These are phyloP conservation scores for Raphanus sativus DNA, from an alignment of 345 rosid genomes.

Conservation along the genomic window DNA sequence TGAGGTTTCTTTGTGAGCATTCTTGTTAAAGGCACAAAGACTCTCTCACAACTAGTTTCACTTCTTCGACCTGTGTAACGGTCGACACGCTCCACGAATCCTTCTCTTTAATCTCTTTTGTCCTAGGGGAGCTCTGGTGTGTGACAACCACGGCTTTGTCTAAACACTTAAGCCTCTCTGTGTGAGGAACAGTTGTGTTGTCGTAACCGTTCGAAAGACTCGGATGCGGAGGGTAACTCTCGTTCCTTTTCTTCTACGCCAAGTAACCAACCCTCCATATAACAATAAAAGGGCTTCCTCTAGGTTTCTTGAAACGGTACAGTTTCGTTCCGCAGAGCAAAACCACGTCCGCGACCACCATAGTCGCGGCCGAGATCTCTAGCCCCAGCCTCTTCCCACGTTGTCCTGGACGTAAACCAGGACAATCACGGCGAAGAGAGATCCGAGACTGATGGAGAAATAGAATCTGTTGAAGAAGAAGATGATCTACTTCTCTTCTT, in stretches of 20 bases:
- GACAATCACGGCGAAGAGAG: constrained; percentile 67
- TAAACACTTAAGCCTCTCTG: constrained; percentile 64
- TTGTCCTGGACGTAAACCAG: constrained; percentile 89
- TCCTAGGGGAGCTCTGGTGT: constrained; percentile 1
- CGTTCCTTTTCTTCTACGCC: constrained; percentile 73
- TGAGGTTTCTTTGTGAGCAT: constrained; percentile 53
- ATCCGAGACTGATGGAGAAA: constrained; percentile 71
- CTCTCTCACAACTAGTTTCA: constrained; percentile 67
- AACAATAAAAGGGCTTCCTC: constrained; percentile 82
- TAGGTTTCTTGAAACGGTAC: constrained; percentile 77
- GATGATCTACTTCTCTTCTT: constrained; percentile 73
- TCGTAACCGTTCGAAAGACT: constrained; percentile 57
- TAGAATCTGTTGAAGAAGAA: constrained; percentile 80
- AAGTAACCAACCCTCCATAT: constrained; percentile 71
- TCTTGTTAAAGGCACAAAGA: constrained; percentile 65
- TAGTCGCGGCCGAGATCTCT: constrained; percentile 84
- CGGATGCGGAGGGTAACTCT: constrained; percentile 56
- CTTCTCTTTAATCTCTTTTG: background rate
- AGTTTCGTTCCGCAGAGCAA: constrained; percentile 56
- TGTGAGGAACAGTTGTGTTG: constrained; percentile 57
- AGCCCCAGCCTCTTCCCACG: constrained; percentile 91
- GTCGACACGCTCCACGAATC: constrained; percentile 67
- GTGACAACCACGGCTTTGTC: constrained; percentile 76
- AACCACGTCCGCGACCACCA: constrained; percentile 61
- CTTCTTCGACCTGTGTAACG: constrained; percentile 79